Percentiles rank a stretch among this genome's conserved stretches.
phyloP scores from a whole-genome alignment of 2,329 filamentous ascomycete genomes.

The Pyrenophora teres region DNA sequence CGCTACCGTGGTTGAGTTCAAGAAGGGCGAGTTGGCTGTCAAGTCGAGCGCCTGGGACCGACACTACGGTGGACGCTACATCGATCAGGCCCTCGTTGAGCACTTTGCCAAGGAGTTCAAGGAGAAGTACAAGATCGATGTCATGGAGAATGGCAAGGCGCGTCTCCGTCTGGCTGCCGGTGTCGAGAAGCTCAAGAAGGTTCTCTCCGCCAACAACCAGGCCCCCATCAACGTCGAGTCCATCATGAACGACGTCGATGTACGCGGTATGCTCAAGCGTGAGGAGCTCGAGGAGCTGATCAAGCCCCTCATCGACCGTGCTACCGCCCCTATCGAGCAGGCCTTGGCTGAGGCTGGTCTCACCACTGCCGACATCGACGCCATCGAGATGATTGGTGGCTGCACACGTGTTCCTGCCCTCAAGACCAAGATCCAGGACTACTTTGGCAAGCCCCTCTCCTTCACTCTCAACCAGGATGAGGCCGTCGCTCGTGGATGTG shows the following conservation, averaged over 20 bases:
- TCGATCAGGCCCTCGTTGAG: conserved; percentile 92
- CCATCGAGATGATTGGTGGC: conserved; percentile 90
- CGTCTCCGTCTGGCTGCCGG: conserved; percentile 83
- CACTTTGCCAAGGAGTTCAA: conserved; percentile 96
- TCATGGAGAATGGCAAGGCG: conserved; percentile 87
- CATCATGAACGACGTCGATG: conserved; percentile 97
- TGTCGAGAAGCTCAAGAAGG: conserved; percentile 98
- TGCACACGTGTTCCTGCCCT: conserved; percentile 91
- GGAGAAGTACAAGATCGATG: conserved; percentile 97
- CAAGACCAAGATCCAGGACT: conserved; percentile 86
- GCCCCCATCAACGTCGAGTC: conserved; percentile 97
- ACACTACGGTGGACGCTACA: conserved; percentile 96
- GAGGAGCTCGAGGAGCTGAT: conserved; percentile 93
- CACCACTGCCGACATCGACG: conserved; percentile 87
- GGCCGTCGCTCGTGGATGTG: conserved; percentile 91
- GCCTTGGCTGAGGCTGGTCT: conserved; percentile 93
- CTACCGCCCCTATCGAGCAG: conserved; percentile 78
- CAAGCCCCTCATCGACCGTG: conserved; percentile 77
- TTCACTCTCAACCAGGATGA: conserved; percentile 99
- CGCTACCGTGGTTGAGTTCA: conserved; percentile 91
- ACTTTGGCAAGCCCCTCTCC: conserved; percentile 88
- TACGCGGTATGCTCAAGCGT: conserved; percentile 84
- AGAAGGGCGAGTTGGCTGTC: conserved; percentile 93
- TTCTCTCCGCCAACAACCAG: conserved; percentile 90
- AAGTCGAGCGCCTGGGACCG: conserved; percentile 91